phyloP scores from a whole-genome alignment of 768 basidiomycete genomes.

The Suillus ampliporus region DNA sequence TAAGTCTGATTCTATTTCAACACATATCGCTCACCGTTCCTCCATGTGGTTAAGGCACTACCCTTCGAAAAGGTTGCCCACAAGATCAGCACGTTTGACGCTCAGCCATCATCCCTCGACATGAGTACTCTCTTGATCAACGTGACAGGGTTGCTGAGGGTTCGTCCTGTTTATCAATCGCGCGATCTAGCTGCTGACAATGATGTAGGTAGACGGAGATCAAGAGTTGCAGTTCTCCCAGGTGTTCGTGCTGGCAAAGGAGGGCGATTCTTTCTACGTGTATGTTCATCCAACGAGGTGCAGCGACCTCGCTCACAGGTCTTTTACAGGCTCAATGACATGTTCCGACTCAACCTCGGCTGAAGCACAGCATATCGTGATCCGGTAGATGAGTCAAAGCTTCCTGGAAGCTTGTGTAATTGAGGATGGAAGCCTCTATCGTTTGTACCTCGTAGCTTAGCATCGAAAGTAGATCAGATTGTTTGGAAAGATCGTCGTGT shows the following conservation, averaged over 20 bases:
- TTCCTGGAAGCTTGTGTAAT: slow-evolving; percentile 19
- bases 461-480: slow-evolving; percentile 2
- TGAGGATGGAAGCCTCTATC: slow-evolving; percentile 27
- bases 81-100: slow-evolving; percentile 81
- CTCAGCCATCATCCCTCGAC: slow-evolving; percentile 76
- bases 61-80: slow-evolving; percentile 87
- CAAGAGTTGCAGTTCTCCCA: slow-evolving; percentile 93
- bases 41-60: slow-evolving; percentile 51
- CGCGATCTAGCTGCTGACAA: slow-evolving; percentile 8
- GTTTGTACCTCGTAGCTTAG: slow-evolving; percentile 16
- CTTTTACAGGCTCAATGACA: slow-evolving; percentile 72
- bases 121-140: slow-evolving; percentile 73
- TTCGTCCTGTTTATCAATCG: slow-evolving; percentile 39
- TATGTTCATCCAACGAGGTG: slow-evolving; percentile 45
- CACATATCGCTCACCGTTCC: slow-evolving; percentile 7
- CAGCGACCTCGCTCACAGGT: slow-evolving; percentile 16
- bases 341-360: slow-evolving; percentile 90
- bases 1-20: slow-evolving; percentile 36
- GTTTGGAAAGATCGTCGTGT: slow-evolving; percentile 1
- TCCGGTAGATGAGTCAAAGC: slow-evolving; percentile 9
- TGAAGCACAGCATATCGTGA: slow-evolving; percentile 17
- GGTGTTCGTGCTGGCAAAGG: slow-evolving; percentile 88
- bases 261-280: slow-evolving; percentile 83
- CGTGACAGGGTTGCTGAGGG: slow-evolving; percentile 87
- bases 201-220: slow-evolving; percentile 67